Percentiles rank a stretch among this genome's conserved stretches.
Evolutionary conservation across 257 asterid species (phyloP).

Genomic region (Solanum chiquidenum): DNA sequence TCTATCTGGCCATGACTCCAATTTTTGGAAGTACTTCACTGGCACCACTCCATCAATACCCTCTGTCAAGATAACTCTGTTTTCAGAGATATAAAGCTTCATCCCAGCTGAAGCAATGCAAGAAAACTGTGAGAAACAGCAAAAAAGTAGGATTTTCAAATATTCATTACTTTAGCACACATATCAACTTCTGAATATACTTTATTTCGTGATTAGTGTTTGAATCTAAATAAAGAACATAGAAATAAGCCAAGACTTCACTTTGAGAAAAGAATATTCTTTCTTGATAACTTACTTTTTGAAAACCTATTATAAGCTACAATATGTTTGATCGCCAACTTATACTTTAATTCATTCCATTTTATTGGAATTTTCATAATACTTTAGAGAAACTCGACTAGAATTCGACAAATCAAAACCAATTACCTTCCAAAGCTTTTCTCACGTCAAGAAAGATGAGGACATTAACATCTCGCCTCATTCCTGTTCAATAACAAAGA

Average conservation of each 20-base stretch:
- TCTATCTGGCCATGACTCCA: constrained; percentile 86
- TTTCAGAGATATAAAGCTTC: constrained; percentile 83
- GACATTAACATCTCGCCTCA: constrained; percentile 64
- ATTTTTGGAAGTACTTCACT: constrained; percentile 55
- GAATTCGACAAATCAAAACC: not conserved
- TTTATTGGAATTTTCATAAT: not conserved
- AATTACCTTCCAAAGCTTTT: constrained; percentile 83
- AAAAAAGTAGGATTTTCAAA: not conserved
- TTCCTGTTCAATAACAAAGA: constrained; percentile 38
- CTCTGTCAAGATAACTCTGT: constrained; percentile 82
- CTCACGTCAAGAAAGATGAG: constrained; percentile 70
- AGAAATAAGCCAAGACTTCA: not conserved
- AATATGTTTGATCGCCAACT: not conserved
- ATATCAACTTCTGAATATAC: not conserved
- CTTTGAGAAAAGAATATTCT: not conserved
- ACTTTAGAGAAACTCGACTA: not conserved
- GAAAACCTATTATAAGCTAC: not conserved
- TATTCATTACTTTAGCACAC: not conserved
- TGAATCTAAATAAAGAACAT: not conserved
- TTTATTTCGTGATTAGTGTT: not conserved
- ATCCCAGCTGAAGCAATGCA: constrained; percentile 52
- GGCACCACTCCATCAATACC: constrained; percentile 86
- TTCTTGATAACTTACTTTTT: not conserved
- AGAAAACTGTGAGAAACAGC: not conserved
- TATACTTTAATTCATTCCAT: not conserved